Base-by-base conservation (phyloP, 2,329 filamentous ascomycete species). In the Exophiala dermatitidis region DNA sequence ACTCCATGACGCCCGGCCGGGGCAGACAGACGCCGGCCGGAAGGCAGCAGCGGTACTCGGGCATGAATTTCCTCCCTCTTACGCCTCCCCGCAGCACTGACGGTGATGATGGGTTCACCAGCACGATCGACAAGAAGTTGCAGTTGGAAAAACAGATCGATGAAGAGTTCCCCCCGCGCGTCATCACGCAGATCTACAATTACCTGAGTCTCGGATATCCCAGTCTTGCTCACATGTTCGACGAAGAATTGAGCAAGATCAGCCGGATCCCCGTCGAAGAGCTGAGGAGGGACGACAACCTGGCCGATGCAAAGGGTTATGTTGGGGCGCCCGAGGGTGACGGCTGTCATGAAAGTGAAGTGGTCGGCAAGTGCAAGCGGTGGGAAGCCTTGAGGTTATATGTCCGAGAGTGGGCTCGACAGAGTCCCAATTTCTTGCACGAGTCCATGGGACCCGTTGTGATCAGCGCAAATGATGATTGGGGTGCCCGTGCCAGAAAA, bases 141-240 rank as follows among this genome's bases (percentile, higher is more conserved):
- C 50, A 62, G 33, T 42, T 62, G 42, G 73, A 77, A 58, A 67
- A 71, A 72, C 66, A 71, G 7, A 75, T 82, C 40, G 71, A 77
- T 30, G 67, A 71, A 32, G 90, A 95, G 68, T 95, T 93, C 64
- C 77, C 84, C 56, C 88, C 95, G 67, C 76, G 76, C 2, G 95
- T 96, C 67, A 82, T 96, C 52, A 95, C 90, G 0, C 91, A 97
- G 69, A 90, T 97, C 5, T 97, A 94, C 77, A 96, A 97, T 69
- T 97, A 97, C 69, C 77, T 97, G 10, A 95, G 89, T 0, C 78
- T 97, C 3, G 91, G 91, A 3, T 96, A 96, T 68, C 90, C 91
- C 2, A 84, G 88, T 33, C 82, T 90, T 64, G 91, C 90, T 7
- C 82, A 85, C 26, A 79, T 81, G 36, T 97, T 88, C 65, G 91